phyloP scores from a whole-genome alignment of 257 asterid species.

The Penstemon davidsonii region DNA sequence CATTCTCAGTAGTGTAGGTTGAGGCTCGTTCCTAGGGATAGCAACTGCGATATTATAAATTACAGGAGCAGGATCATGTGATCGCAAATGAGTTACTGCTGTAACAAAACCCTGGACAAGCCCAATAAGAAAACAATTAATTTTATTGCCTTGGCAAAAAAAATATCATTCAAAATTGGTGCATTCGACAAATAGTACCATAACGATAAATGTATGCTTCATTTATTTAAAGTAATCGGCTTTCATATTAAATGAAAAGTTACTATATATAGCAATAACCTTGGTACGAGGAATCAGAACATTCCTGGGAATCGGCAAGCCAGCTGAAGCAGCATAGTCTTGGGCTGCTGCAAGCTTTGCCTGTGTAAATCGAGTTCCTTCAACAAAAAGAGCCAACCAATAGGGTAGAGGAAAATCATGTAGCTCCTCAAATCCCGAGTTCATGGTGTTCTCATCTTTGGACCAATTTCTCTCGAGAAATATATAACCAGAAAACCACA shows the following conservation, averaged over 20 bases:
- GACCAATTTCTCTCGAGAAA: conserved; percentile 73
- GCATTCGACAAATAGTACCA: conserved; percentile 9
- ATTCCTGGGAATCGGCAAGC: conserved; percentile 68
- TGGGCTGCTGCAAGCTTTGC: conserved; percentile 73
- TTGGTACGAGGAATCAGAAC: conserved; percentile 83
- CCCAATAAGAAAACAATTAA: conserved; percentile 17
- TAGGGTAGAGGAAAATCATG: conserved; percentile 60
- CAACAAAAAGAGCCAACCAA: conserved; percentile 81
- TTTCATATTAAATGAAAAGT: too few relatives aligned
- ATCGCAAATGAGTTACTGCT: conserved; percentile 63
- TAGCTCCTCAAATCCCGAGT: conserved; percentile 58
- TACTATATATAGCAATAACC: conserved; percentile 37
- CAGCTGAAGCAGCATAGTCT: conserved; percentile 57
- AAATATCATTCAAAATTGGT: neutral
- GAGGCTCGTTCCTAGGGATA: conserved; percentile 71
- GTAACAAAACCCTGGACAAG: conserved; percentile 76
- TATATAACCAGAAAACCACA: conserved; percentile 75
- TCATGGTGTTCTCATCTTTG: conserved; percentile 64
- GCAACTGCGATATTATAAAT: conserved; percentile 71
- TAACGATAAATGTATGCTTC: neutral
- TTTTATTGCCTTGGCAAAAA: conserved; percentile 2
- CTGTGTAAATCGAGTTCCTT: conserved; percentile 80
- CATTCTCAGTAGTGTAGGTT: conserved; percentile 70
- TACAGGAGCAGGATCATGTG: conserved; percentile 72
- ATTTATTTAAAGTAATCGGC: too few relatives aligned